A percentile compares a stretch with the other conserved stretches of the same genome.
Conservation (phyloP, 306 rosid genomes). For the Castanea crenata region DNA sequence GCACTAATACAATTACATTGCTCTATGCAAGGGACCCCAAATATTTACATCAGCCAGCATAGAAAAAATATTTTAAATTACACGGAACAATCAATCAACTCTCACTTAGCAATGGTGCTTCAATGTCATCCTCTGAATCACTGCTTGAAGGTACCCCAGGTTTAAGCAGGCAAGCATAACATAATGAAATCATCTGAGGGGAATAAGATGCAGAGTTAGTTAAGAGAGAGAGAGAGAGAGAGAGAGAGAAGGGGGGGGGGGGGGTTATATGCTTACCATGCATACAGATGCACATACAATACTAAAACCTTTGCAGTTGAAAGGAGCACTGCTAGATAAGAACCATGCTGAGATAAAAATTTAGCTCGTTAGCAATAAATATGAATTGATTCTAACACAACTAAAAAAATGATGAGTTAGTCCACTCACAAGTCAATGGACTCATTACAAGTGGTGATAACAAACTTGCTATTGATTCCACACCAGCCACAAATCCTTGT, state of each 20-base stretch:
- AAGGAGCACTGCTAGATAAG: conserved; percentile 72
- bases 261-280: conserved; percentile 45
- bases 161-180: conserved; percentile 51
- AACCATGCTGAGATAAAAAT: conserved; percentile 62
- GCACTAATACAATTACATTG: neutral
- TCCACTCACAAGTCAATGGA: conserved; percentile 72
- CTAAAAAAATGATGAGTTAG: neutral
- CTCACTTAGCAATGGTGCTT: conserved; percentile 51
- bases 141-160: conserved; percentile 13
- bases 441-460: conserved; percentile 76
- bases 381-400: neutral
- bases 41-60: conserved; percentile 8
- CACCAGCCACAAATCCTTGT: conserved; percentile 81
- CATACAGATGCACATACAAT: conserved; percentile 63
- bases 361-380: neutral
- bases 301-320: conserved; percentile 87
- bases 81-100: neutral
- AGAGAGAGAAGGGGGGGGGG: neutral
- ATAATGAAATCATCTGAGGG: conserved; percentile 50
- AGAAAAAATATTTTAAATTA: neutral
- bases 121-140: conserved; percentile 31
- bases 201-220: conserved; percentile 17
- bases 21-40: neutral
- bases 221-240: neutral
- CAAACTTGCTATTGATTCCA: conserved; percentile 67